Base-by-base conservation (phyloP, 768 basidiomycete species). In the Xerocomellus intermedius region DNA sequence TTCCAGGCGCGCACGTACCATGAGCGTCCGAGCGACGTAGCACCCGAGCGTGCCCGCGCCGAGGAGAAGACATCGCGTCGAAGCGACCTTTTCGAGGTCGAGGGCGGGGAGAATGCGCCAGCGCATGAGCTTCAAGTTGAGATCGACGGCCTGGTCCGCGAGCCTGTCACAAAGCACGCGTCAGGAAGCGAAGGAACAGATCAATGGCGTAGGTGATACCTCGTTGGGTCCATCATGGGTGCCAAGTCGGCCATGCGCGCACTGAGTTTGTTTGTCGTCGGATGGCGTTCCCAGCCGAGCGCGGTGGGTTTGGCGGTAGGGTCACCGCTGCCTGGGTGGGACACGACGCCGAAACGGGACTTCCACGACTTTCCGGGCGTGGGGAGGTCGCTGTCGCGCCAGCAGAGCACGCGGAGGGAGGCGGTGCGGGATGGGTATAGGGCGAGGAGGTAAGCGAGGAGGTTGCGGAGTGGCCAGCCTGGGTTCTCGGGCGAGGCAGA, bases 31-130 rank as follows among this genome's bases (percentile, higher is more conserved):
- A 1, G 94, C 85, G 30, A 98, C 96, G 65, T 98, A 98, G 69
- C 97, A 99, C 0, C 97, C 96, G 10, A 99, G 78, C 0, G 97
- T 99, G 1, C 97, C 97, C 0, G 96, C 95, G 4, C 97, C 97
- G 2, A 99, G 83, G 0, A 98, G 75, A 1, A 99, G 74, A 68
- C 93, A 96, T 55, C 75, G 81, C 3, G 94, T 92, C 0, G 70
- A 66, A 2, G 91, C 85, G 21, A 99, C 82, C 72, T 87, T 91
- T 50, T 97, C 95, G 13, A 98, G 79, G 59, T 98, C 82, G 46
- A 99, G 83, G 1, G 82, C 74, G 14, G 97, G 97, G 19, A 98
- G 76, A 60, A 98, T 94, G 19, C 96, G 82, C 96, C 96, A 98
- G 19, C 93, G 83, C 96, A 99, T 98, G 39, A 99, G 80, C 68